A percentile compares a stretch with the other conserved stretches of the same genome.
These are phyloP conservation scores for Fragilariopsis cylindrus DNA, from an alignment of 108 stramenopile species.

Conservation along the genomic window DNA sequence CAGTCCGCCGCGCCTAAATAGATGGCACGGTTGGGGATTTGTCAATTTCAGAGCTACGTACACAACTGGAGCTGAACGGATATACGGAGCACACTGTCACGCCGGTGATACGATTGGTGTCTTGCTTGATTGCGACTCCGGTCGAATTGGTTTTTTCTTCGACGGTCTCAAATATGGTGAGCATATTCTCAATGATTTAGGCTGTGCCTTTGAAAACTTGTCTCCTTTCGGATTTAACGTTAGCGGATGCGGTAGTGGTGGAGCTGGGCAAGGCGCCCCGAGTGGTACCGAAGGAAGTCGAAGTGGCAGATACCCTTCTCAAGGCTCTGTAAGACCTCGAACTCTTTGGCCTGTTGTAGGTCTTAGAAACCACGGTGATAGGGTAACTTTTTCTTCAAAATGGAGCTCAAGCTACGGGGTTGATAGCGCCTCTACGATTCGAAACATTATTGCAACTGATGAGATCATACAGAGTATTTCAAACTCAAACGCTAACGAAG, in stretches of 20 bases:
- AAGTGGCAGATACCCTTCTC: constrained; percentile 65
- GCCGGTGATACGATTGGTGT: constrained; percentile 94
- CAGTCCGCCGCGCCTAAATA: constrained; percentile 58
- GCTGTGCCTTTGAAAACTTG: constrained; percentile 92
- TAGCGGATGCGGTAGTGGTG: constrained; percentile 84
- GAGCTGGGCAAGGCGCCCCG: constrained; percentile 83
- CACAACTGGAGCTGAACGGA: constrained; percentile 83
- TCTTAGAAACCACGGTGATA: constrained; percentile 87
- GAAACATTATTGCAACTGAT: constrained; percentile 70
- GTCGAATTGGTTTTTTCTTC: constrained; percentile 90
- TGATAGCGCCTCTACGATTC: constrained; percentile 54
- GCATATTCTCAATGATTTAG: constrained; percentile 93
- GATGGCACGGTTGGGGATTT: constrained; percentile 92
- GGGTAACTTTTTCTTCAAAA: constrained; percentile 86
- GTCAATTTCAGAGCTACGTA: constrained; percentile 93
- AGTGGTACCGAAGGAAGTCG: constrained; percentile 75
- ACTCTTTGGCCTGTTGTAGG: constrained; percentile 95
- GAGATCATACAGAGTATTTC: constrained; percentile 28
- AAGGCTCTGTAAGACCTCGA: constrained; percentile 69
- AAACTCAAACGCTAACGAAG: constrained; percentile 1
- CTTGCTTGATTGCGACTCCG: constrained; percentile 92
- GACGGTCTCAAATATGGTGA: constrained; percentile 97
- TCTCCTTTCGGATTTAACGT: constrained; percentile 89
- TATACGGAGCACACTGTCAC: constrained; percentile 91
- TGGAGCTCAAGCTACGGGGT: constrained; percentile 84